Conservation (phyloP, 1,284 basidiomycete species). For the Amylostereum areolatum region DNA sequence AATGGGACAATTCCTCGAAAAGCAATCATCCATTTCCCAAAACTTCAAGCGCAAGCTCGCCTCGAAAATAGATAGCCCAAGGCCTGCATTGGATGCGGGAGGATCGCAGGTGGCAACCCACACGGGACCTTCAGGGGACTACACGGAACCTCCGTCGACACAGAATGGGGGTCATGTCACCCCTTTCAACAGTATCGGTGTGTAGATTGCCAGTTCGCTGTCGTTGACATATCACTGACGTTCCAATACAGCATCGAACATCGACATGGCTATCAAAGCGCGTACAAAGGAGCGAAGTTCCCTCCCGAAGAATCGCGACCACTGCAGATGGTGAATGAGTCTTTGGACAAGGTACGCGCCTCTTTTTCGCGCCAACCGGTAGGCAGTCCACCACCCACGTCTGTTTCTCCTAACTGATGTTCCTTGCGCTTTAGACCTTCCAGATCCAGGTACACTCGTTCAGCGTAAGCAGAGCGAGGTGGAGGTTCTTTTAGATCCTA, state of each 20-base stretch:
- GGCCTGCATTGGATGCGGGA: too few species aligned
- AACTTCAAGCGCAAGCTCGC: constrained; percentile 55
- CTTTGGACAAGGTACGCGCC: constrained; percentile 53
- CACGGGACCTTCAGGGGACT: too few species aligned
- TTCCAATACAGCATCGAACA: constrained; percentile 51
- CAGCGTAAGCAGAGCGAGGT: constrained; percentile 46
- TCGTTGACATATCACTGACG: not conserved
- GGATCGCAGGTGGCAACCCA: too few species aligned
- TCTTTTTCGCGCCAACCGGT: constrained; percentile 19
- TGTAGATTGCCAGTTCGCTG: too few species aligned
- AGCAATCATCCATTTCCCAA: constrained; percentile 49
- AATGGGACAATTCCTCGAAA: constrained; percentile 62
- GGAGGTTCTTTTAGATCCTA: constrained; percentile 65
- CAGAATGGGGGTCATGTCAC: too few species aligned
- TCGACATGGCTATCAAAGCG: constrained; percentile 49
- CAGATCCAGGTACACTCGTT: constrained; percentile 44
- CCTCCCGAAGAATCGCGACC: too few species aligned
- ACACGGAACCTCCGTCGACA: too few species aligned
- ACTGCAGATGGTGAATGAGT: constrained; percentile 48
- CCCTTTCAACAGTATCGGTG: too few species aligned
- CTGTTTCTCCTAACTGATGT: constrained; percentile 60
- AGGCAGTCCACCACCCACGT: constrained; percentile 31
- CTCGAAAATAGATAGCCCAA: too few species aligned
- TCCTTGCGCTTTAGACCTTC: constrained; percentile 58
- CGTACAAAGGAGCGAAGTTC: not conserved